A percentile compares a stretch with the other conserved stretches of the same genome.
phyloP scores from a whole-genome alignment of 2,329 filamentous ascomycete genomes.

The Beauveria pseudobassiana region DNA sequence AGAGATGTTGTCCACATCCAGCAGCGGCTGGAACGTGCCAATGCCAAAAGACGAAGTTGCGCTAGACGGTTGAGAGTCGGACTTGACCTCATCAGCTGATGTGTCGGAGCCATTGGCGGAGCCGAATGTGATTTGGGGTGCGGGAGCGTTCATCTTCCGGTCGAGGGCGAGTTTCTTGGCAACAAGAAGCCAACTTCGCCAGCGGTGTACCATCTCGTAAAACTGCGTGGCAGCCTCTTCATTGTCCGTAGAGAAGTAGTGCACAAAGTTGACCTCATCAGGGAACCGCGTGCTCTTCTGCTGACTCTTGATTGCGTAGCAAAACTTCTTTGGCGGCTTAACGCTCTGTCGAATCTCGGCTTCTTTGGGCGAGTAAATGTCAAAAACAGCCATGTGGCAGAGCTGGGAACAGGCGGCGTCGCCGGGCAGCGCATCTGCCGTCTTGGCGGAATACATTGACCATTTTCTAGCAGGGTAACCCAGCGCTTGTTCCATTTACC shows the following conservation, averaged over 20 bases:
- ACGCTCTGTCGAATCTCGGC: slow-evolving; percentile 62
- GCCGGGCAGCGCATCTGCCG: slow-evolving; percentile 45
- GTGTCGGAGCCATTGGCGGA: background rate
- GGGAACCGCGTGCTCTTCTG: slow-evolving; percentile 80
- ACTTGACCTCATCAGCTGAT: background rate
- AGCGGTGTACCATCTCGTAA: slow-evolving; percentile 63
- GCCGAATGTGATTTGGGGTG: slow-evolving; percentile 23
- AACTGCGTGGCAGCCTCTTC: slow-evolving; percentile 58
- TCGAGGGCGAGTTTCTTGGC: slow-evolving; percentile 54
- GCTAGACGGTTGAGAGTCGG: slow-evolving; percentile 26
- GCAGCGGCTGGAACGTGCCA: slow-evolving; percentile 59
- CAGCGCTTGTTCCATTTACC: slow-evolving; percentile 86
- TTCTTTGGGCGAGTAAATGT: slow-evolving; percentile 73
- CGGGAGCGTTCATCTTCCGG: slow-evolving; percentile 22
- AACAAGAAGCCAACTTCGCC: slow-evolving; percentile 89
- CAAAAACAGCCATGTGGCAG: slow-evolving; percentile 86
- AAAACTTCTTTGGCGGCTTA: slow-evolving; percentile 76
- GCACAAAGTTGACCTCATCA: slow-evolving; percentile 77
- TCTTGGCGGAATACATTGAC: slow-evolving; percentile 70
- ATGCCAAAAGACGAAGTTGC: slow-evolving; percentile 53
- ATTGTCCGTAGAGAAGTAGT: slow-evolving; percentile 84
- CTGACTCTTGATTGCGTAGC: slow-evolving; percentile 86
- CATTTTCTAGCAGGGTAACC: slow-evolving; percentile 64
- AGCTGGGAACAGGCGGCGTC: slow-evolving; percentile 63
- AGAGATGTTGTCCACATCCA: slow-evolving; percentile 55